Conservation (phyloP, 2,329 filamentous ascomycete genomes). For the Aspergillus unguis region DNA sequence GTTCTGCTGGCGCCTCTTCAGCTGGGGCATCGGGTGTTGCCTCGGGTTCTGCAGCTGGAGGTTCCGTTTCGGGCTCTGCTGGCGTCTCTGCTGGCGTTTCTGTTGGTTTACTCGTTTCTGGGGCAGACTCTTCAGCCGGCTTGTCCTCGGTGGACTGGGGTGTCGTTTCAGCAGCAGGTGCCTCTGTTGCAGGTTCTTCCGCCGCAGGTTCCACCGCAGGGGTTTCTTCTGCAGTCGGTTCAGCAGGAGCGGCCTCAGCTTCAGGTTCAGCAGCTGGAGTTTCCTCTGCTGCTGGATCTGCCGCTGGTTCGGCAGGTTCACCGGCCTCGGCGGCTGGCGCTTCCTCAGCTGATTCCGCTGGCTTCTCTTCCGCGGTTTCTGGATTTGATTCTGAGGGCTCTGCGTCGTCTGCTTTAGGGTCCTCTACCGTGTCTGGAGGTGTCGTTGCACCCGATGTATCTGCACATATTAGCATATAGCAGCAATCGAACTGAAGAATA, state of each 20-base stretch:
- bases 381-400: too few relatives aligned
- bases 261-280: conserved; percentile 8
- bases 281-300: too few relatives aligned
- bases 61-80: not conserved
- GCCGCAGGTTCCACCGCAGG: conserved; percentile 3
- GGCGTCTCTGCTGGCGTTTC: conserved; percentile 3
- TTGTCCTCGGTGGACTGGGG: too few relatives aligned
- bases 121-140: too few relatives aligned
- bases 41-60: conserved; percentile 6
- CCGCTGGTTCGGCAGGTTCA: conserved; percentile 19
- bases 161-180: too few relatives aligned
- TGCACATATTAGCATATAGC: conserved; percentile 20
- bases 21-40: conserved; percentile 13
- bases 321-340: too few relatives aligned
- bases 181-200: too few relatives aligned
- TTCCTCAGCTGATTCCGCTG: too few relatives aligned
- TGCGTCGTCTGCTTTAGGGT: conserved; percentile 11
- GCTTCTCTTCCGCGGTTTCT: conserved; percentile 19
- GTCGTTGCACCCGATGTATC: conserved; percentile 27
- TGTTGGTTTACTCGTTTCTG: too few relatives aligned
- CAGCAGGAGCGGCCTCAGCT: not conserved
- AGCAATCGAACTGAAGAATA: not conserved
- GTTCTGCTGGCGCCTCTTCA: not conserved
- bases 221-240: not conserved
- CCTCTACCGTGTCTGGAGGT: conserved; percentile 23